Evolutionary conservation across 371 early-diverging fungal species (phyloP).

Genomic region (Mucor ambiguus): DNA sequence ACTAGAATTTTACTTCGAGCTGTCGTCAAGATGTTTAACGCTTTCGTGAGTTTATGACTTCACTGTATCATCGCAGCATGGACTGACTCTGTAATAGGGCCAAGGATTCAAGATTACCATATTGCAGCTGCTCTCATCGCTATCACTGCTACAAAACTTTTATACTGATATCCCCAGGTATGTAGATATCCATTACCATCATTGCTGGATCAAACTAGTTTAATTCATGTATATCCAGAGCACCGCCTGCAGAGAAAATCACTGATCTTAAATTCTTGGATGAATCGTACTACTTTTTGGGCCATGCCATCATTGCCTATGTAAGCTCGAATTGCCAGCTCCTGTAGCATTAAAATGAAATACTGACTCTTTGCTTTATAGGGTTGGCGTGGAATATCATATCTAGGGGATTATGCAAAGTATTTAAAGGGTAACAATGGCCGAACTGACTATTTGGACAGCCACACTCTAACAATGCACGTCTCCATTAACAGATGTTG

Average conservation of each 20-base stretch:
- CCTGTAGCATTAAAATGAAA: background rate
- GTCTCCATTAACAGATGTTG: conserved; percentile 51
- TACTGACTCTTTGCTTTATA: conserved; percentile 7
- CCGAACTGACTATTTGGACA: too few relatives aligned
- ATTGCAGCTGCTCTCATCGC: conserved; percentile 69
- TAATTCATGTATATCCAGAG: conserved; percentile 15
- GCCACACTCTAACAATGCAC: too few relatives aligned
- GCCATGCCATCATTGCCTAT: conserved; percentile 55
- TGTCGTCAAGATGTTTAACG: conserved; percentile 50
- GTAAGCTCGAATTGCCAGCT: conserved; percentile 21
- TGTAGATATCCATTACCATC: conserved; percentile 9
- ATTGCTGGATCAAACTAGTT: conserved; percentile 23
- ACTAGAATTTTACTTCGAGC: conserved; percentile 49
- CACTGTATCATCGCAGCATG: background rate
- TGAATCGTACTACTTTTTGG: conserved; percentile 47
- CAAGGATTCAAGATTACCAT: conserved; percentile 80
- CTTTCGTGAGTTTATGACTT: conserved; percentile 34
- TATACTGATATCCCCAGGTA: conserved; percentile 58
- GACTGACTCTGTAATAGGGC: conserved; percentile 32
- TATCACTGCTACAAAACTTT: conserved; percentile 66
- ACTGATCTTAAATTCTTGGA: conserved; percentile 46
- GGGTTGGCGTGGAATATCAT: conserved; percentile 55
- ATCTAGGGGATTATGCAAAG: conserved; percentile 56
- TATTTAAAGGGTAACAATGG: conserved; percentile 36
- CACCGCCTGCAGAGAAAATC: conserved; percentile 46